Conservation (phyloP, 2,329 filamentous ascomycete species). For the Coniochaeta pulveracea region DNA sequence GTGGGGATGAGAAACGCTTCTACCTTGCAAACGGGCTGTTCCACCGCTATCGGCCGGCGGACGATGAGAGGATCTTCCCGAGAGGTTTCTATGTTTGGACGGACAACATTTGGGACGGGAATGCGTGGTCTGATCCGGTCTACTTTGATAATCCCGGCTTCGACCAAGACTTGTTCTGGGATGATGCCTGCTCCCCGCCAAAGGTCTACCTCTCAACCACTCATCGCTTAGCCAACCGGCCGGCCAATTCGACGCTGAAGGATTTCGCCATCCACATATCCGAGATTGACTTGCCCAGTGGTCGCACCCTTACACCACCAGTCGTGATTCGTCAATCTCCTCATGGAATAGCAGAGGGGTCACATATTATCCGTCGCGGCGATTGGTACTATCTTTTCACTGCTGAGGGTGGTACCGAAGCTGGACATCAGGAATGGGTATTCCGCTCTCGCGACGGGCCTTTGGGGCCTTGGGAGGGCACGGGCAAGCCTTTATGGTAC, state of each 20-base stretch:
- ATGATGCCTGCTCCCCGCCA: conserved; percentile 26
- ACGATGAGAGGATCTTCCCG: conserved; percentile 33
- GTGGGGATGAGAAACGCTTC: conserved; percentile 23
- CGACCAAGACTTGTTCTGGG: conserved; percentile 41
- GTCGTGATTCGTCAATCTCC: conserved; percentile 23
- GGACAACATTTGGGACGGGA: conserved; percentile 37
- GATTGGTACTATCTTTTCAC: conserved; percentile 27
- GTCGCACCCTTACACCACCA: conserved; percentile 24
- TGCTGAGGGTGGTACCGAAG: conserved; percentile 30
- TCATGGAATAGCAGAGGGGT: conserved; percentile 29
- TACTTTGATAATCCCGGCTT: conserved; percentile 43
- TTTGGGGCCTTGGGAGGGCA: conserved; percentile 37
- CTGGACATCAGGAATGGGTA: conserved; percentile 40
- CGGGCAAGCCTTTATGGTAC: conserved; percentile 30
- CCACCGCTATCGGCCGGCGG: conserved; percentile 27
- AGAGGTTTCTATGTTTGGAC: conserved; percentile 43
- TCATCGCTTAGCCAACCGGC: conserved; percentile 22
- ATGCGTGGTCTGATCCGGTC: conserved; percentile 38
- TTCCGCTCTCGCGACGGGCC: conserved; percentile 29
- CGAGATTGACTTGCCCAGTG: conserved; percentile 28
- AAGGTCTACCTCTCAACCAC: conserved; percentile 35
- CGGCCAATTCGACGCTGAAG: conserved; percentile 27
- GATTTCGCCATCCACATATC: conserved; percentile 39
- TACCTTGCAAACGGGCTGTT: conserved; percentile 35
- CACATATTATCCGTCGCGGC: conserved; percentile 23